Evolutionary conservation across 2,329 filamentous ascomycete species (phyloP), one percentile per base, ranked within the genome.

Genomic region (Penicillium nordicum): DNA sequence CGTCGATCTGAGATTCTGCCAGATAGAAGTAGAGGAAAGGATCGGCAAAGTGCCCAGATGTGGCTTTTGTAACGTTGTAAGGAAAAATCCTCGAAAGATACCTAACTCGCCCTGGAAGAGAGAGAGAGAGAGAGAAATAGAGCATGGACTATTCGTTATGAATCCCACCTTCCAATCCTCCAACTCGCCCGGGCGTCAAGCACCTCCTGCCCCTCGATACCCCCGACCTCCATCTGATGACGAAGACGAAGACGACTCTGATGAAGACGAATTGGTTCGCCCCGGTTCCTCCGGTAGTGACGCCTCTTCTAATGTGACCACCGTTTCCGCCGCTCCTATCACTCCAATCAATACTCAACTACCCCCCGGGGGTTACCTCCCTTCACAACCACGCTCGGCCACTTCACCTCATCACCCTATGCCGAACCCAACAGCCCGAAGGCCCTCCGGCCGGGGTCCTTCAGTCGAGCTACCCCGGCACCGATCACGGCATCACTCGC

Each of bases 401-500:
- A 69, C 70, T 40, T 64, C 64, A 36, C 64, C 64, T 38, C 63
- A 47, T 67, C 74, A 11, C 69, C 74, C 25, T 63, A 76, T 74
- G 69, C 70, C 73, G 59, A 69, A 73, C 65, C 72, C 74, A 37
- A 65, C 65, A 41, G 66, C 70, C 49, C 67, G 74, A 44, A 74
- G 73, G 62, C 67, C 68, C 18, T 74, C 75, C n/a, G 70, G 73
- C 34, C 71, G 75, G 27, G 68, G 65, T 32, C 70, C 69, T 37
- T 71, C 71, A 6, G 59, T 64, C 37, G 73, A 78, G 49, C 55
- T 74, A 34, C 70, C 69, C 44, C 69, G 72, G 60, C 77, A 79
- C 61, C 74, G 77, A 42, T 71, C 75, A 32, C 72, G 78, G 59
- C 77, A 80, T 61, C 83, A 86, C 67, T 86, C 84, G 3, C 85